phyloP scores from a whole-genome alignment of 176 grass and related monocot genomes.

The Oryza meridionalis region DNA sequence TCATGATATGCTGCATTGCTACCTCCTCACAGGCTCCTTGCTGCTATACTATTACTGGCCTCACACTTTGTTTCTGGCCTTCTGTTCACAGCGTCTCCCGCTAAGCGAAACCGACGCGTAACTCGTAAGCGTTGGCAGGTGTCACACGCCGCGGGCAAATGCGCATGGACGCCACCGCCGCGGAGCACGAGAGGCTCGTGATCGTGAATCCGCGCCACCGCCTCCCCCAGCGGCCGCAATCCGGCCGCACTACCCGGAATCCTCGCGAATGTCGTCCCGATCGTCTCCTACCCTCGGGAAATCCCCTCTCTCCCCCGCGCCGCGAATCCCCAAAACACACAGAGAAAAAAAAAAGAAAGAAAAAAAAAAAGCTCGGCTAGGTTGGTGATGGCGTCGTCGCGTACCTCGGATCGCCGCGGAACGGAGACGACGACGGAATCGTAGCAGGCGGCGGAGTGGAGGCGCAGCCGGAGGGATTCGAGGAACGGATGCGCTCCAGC shows the following conservation, averaged over 20 bases:
- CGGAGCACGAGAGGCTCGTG: background rate
- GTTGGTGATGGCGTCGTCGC: background rate
- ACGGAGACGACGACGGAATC: background rate
- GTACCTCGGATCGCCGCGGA: conserved; percentile 13
- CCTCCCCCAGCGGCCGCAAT: background rate
- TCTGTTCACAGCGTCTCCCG: background rate
- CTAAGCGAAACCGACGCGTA: too few species aligned
- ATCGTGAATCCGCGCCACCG: background rate
- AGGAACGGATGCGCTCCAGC: background rate
- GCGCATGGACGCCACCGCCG: background rate
- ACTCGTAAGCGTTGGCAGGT: background rate
- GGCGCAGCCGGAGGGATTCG: background rate
- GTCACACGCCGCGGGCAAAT: background rate
- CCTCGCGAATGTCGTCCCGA: background rate
- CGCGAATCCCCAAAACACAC: background rate
- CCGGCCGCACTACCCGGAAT: background rate
- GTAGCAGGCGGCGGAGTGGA: background rate
- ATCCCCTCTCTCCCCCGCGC: background rate
- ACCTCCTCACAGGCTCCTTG: background rate
- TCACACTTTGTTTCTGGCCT: background rate
- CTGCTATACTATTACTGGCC: background rate
- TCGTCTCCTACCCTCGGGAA: background rate
- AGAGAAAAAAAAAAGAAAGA: too few species aligned
- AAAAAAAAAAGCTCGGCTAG: background rate
- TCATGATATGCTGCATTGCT: too few species aligned